Conservation (phyloP, 495 filamentous ascomycete species). For the Barbatosphaeria neglecta region DNA sequence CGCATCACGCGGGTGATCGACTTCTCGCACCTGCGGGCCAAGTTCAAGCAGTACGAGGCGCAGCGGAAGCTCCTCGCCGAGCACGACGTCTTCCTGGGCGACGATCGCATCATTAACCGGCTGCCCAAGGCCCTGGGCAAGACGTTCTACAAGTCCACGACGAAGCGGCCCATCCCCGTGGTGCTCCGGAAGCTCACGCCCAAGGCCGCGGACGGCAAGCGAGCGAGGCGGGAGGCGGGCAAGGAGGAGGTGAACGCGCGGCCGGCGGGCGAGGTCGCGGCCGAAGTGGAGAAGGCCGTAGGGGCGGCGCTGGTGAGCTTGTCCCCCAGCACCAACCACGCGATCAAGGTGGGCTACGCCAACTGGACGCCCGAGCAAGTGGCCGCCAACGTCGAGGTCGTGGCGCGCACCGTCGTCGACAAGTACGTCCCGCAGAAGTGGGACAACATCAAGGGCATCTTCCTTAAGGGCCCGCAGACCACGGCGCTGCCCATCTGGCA, state of each 20-base stretch:
- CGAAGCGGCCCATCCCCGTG: constrained; percentile 84
- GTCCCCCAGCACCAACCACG: constrained; percentile 50
- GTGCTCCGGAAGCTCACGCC: constrained; percentile 48
- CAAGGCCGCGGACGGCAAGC: constrained; percentile 58
- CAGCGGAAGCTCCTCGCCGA: constrained; percentile 72
- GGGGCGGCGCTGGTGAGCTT: constrained; percentile 63
- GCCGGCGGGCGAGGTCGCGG: constrained; percentile 45
- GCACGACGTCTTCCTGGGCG: constrained; percentile 78
- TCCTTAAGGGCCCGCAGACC: constrained; percentile 80
- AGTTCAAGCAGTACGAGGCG: constrained; percentile 78
- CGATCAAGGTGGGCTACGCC: constrained; percentile 60
- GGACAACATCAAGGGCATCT: constrained; percentile 68
- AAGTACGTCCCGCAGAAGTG: constrained; percentile 75
- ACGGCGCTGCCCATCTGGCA: constrained; percentile 85
- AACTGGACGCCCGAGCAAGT: constrained; percentile 63
- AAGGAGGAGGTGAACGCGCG: constrained; percentile 28
- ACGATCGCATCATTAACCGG: constrained; percentile 67
- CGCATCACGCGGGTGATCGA: constrained; percentile 75
- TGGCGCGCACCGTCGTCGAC: constrained; percentile 54
- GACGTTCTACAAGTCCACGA: constrained; percentile 64
- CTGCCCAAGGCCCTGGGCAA: constrained; percentile 75
- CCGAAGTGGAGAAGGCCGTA: constrained; percentile 61
- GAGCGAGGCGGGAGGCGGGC: constrained; percentile 39
- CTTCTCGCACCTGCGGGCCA: constrained; percentile 67
- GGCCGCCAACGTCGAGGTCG: constrained; percentile 64